Evolutionary conservation across 306 rosid species (phyloP).

Genomic region (Quillaja saponaria): DNA sequence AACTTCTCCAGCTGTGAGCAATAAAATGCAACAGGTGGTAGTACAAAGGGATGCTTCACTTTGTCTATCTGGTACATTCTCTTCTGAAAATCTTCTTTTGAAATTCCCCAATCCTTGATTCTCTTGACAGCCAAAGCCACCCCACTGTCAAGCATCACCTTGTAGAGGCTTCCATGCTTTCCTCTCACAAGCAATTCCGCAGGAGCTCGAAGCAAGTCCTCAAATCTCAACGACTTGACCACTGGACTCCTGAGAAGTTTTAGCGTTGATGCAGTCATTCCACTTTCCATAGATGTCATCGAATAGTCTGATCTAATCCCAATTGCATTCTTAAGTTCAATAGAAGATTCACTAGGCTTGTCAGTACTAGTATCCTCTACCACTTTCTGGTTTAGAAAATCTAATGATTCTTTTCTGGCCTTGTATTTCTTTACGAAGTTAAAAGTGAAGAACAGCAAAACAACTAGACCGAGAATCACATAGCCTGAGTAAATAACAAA

Average conservation of each 20-base stretch:
- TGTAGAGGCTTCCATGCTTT: slow-evolving; percentile 69
- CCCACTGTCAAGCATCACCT: slow-evolving; percentile 58
- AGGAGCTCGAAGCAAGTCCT: slow-evolving; percentile 70
- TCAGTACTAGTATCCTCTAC: slow-evolving; percentile 26
- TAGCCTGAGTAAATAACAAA: slow-evolving; percentile 51
- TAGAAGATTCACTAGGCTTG: slow-evolving; percentile 37
- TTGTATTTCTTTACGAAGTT: slow-evolving; percentile 22
- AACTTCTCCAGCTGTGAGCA: slow-evolving; percentile 77
- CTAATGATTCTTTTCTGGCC: slow-evolving; percentile 21
- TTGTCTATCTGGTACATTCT: slow-evolving; percentile 53
- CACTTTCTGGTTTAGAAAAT: slow-evolving; percentile 27
- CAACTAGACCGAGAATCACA: slow-evolving; percentile 36
- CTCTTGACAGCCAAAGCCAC: slow-evolving; percentile 68
- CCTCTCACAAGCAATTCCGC: slow-evolving; percentile 73
- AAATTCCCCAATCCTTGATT: slow-evolving; percentile 62
- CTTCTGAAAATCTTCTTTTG: slow-evolving; percentile 46
- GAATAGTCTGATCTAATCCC: slow-evolving; percentile 51
- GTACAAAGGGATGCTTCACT: slow-evolving; percentile 49
- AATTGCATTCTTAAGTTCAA: slow-evolving; percentile 31
- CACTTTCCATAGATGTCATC: slow-evolving; percentile 50
- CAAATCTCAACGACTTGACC: slow-evolving; percentile 43
- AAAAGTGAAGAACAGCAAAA: slow-evolving; percentile 33
- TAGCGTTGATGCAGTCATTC: slow-evolving; percentile 40
- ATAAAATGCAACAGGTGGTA: slow-evolving; percentile 66
- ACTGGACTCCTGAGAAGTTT: slow-evolving; percentile 45